A percentile compares a stretch with the other conserved stretches of the same genome.
These are phyloP conservation scores for Colletotrichum gloeosporioides DNA, from an alignment of 2,329 filamentous ascomycete species.

Conservation along the genomic window DNA sequence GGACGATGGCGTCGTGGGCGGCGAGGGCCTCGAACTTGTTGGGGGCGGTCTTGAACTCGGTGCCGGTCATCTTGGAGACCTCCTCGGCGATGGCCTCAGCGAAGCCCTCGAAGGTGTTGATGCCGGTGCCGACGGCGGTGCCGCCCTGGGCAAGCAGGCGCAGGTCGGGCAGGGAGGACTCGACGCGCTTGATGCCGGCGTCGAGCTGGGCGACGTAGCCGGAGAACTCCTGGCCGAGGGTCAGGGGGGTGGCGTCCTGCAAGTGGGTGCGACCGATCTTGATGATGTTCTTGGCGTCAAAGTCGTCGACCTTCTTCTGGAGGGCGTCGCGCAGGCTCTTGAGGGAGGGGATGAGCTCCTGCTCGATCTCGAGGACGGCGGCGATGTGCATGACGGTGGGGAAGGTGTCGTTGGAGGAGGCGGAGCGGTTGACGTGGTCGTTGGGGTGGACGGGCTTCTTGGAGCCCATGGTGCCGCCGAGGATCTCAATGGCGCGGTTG, in stretches of 20 bases:
- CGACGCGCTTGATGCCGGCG: constrained; percentile 85
- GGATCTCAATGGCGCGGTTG: constrained; percentile 97
- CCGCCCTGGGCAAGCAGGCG: constrained; percentile 91
- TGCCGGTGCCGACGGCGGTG: constrained; percentile 94
- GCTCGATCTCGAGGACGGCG: constrained; percentile 90
- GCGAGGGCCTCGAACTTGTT: constrained; percentile 99
- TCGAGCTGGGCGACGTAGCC: constrained; percentile 96
- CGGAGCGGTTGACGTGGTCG: constrained; percentile 99
- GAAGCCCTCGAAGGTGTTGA: constrained; percentile 97
- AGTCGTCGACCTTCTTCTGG: constrained; percentile 87
- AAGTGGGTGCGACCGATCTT: constrained; percentile 99
- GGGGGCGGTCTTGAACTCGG: constrained; percentile 91
- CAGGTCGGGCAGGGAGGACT: constrained; percentile 83
- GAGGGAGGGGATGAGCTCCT: constrained; percentile 82
- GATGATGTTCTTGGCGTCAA: constrained; percentile 87
- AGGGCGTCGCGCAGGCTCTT: constrained; percentile 83
- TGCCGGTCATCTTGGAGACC: constrained; percentile 90
- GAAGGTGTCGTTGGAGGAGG: constrained; percentile 99
- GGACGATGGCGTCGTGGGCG: constrained; percentile 93
- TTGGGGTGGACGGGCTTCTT: constrained; percentile 99
- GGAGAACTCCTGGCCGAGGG: constrained; percentile 95
- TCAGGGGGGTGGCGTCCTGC: constrained; percentile 95
- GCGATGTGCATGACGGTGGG: constrained; percentile 99
- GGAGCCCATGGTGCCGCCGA: constrained; percentile 90
- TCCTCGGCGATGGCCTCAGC: constrained; percentile 91